A percentile compares a stretch with the other conserved stretches of the same genome.
These are phyloP conservation scores for Tricholoma matsutake DNA, from an alignment of 768 basidiomycete genomes.

Conservation along the genomic window DNA sequence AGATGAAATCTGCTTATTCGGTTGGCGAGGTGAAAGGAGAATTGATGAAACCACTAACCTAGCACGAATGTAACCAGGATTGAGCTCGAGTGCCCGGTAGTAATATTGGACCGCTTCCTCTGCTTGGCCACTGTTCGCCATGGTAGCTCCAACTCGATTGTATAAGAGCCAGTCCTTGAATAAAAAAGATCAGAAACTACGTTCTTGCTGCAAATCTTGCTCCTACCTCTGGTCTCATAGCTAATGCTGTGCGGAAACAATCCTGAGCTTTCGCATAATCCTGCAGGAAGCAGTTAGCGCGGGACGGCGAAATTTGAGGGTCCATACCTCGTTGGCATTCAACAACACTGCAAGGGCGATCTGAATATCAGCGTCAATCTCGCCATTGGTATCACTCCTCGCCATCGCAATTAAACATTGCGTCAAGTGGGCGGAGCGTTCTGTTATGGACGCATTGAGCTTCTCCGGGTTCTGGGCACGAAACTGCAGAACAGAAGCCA, in stretches of 20 bases:
- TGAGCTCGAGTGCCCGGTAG: conserved; percentile 78
- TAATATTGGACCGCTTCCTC: conserved; percentile 87
- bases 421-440: conserved; percentile 55
- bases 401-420: conserved; percentile 83
- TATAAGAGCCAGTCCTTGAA: conserved; percentile 85
- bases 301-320: background rate
- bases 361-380: conserved; percentile 92
- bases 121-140: conserved; percentile 83
- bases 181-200: conserved; percentile 5
- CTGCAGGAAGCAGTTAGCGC: conserved; percentile 35
- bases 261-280: conserved; percentile 92
- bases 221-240: conserved; percentile 80
- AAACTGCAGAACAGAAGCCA: conserved; percentile 40
- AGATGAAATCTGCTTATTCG: conserved; percentile 76
- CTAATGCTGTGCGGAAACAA: conserved; percentile 88
- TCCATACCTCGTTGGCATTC: conserved; percentile 81
- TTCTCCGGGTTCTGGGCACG: conserved; percentile 29
- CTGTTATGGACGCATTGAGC: conserved; percentile 27
- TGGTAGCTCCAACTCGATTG: conserved; percentile 91
- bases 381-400: conserved; percentile 48
- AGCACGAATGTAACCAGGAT: conserved; percentile 88
- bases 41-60: conserved; percentile 43
- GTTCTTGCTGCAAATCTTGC: background rate
- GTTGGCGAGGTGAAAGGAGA: conserved; percentile 1
- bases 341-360: conserved; percentile 90